A percentile compares a stretch with the other conserved stretches of the same genome.
Evolutionary conservation across 352 stramenopile species (phyloP).

Genomic region (Thalassiosira mediterranea): DNA sequence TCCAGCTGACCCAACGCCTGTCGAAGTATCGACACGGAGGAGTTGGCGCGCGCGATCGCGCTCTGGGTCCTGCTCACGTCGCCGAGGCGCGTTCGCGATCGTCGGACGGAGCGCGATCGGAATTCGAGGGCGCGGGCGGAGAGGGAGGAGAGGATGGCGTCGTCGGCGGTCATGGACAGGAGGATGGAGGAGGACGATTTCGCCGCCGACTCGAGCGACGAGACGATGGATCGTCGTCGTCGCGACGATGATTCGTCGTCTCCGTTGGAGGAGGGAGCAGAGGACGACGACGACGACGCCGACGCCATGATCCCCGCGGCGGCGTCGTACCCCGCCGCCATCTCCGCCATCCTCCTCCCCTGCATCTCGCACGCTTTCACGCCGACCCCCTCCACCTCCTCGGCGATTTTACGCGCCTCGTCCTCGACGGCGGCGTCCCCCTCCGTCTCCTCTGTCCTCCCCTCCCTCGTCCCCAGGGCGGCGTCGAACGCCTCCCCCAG

Average conservation of each 20-base stretch:
- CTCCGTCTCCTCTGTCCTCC: conserved; percentile 59
- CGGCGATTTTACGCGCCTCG: conserved; percentile 55
- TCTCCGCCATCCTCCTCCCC: conserved; percentile 48
- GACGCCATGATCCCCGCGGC: conserved; percentile 70
- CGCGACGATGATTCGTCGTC: conserved; percentile 50
- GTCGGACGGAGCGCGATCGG: conserved; percentile 70
- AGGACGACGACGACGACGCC: conserved; percentile 23
- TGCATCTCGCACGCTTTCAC: conserved; percentile 59
- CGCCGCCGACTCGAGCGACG: conserved; percentile 64
- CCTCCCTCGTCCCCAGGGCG: conserved; percentile 50
- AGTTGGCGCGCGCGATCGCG: conserved; percentile 68
- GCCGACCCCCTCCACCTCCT: conserved; percentile 58
- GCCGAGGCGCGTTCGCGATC: conserved; percentile 75
- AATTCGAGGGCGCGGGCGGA: conserved; percentile 67
- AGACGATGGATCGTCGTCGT: conserved; percentile 55
- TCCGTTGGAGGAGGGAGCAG: not conserved
- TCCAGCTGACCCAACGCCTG: conserved; percentile 67
- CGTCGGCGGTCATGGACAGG: conserved; percentile 65
- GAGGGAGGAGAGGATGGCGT: conserved; percentile 58
- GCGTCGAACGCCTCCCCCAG: conserved; percentile 61
- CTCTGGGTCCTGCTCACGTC: conserved; percentile 73
- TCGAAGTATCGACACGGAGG: conserved; percentile 65
- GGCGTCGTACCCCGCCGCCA: conserved; percentile 64
- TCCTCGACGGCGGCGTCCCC: conserved; percentile 65
- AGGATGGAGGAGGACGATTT: conserved; percentile 65